A percentile compares a stretch with the other conserved stretches of the same genome.
Conservation (phyloP, 108 stramenopile genomes). For the Conticribra guillardii region DNA sequence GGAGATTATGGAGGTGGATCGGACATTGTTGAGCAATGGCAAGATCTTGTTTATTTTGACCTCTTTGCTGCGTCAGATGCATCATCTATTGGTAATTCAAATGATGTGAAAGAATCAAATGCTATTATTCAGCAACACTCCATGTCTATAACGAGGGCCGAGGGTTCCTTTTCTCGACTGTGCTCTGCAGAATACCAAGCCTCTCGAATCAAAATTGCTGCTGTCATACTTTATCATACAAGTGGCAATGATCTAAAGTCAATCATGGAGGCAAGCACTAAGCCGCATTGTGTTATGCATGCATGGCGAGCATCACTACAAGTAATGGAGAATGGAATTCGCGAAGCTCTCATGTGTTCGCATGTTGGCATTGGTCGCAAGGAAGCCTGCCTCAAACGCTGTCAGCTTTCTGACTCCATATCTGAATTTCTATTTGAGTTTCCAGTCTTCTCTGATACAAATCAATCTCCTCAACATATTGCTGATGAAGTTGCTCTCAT, state of each 20-base stretch:
- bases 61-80: constrained; percentile 21
- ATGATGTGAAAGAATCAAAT: constrained; percentile 3
- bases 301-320: constrained; percentile 54
- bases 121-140: constrained; percentile 20
- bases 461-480: constrained; percentile 1
- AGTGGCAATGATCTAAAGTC: constrained; percentile 26
- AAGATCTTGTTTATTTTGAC: constrained; percentile 30
- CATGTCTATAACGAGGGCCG: constrained; percentile 15
- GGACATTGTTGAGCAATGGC: constrained; percentile 39
- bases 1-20: not conserved
- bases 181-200: constrained; percentile 51
- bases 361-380: constrained; percentile 11
- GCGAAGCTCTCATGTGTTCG: constrained; percentile 32
- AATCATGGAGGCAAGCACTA: not conserved
- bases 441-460: constrained; percentile 9
- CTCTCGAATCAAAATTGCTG: constrained; percentile 49
- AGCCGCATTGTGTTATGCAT: constrained; percentile 15
- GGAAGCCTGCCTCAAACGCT: constrained; percentile 24
- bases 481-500: constrained; percentile 32
- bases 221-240: constrained; percentile 60
- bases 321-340: constrained; percentile 75
- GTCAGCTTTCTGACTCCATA: constrained; percentile 15
- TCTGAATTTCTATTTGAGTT: constrained; percentile 40
- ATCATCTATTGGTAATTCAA: constrained; percentile 8
- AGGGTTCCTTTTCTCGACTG: constrained; percentile 63